A percentile compares a stretch with the other conserved stretches of the same genome.
phyloP scores from a whole-genome alignment of 2,329 filamentous ascomycete genomes.

The Tolypocladium pustulatum region DNA sequence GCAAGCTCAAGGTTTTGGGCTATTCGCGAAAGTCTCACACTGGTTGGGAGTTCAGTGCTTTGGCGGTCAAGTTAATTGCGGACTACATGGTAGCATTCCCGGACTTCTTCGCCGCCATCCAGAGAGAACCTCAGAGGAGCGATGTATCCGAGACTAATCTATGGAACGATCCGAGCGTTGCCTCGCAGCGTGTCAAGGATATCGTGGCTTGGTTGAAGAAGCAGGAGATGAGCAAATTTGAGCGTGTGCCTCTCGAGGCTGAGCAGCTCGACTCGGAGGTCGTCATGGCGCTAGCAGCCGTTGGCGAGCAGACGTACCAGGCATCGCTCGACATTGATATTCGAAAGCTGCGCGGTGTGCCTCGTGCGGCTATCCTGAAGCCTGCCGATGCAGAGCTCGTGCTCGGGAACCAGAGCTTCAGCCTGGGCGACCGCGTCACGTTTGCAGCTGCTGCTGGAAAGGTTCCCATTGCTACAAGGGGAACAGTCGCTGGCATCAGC shows the following conservation, averaged over 20 bases:
- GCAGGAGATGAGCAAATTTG: conserved; percentile 82
- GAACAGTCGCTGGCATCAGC: conserved; percentile 91
- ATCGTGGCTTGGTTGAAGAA: conserved; percentile 89
- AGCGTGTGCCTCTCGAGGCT: conserved; percentile 90
- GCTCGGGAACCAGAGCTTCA: conserved; percentile 73
- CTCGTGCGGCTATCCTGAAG: conserved; percentile 78
- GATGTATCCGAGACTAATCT: conserved; percentile 79
- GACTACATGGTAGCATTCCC: conserved; percentile 93
- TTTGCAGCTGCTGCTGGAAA: conserved; percentile 90
- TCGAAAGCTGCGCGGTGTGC: conserved; percentile 69
- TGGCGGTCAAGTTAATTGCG: conserved; percentile 69
- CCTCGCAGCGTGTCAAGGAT: conserved; percentile 77
- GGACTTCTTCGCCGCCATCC: conserved; percentile 85
- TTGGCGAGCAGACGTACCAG: conserved; percentile 54
- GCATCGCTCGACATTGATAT: conserved; percentile 42
- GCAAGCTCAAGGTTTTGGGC: conserved; percentile 89
- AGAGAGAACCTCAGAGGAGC: conserved; percentile 74
- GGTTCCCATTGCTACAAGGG: conserved; percentile 82
- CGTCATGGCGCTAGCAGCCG: conserved; percentile 68
- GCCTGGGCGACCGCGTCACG: conserved; percentile 80
- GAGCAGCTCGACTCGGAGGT: conserved; percentile 90
- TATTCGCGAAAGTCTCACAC: conserved; percentile 79
- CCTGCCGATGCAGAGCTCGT: conserved; percentile 94
- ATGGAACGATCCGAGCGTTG: conserved; percentile 62
- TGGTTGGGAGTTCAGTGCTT: conserved; percentile 92